Percentiles rank a stretch among this genome's conserved stretches.
These are phyloP conservation scores for Auxenochlorella pyrenoidosa DNA, from an alignment of 139 green algal species.

Conservation along the genomic window DNA sequence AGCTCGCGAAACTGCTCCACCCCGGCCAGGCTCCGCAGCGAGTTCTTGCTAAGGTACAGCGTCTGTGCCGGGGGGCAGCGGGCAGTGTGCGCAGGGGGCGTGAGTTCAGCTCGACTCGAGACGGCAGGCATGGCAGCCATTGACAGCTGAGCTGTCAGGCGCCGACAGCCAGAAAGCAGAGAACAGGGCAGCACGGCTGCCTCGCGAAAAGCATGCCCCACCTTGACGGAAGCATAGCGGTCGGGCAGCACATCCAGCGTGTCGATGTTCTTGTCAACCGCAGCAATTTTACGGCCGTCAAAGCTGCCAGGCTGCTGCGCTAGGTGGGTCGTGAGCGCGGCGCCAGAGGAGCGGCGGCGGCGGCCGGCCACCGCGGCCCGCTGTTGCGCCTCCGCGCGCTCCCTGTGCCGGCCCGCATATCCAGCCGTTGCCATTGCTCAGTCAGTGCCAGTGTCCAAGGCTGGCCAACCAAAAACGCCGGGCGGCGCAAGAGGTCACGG, in stretches of 20 bases:
- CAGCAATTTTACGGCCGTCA: slow-evolving; percentile 13
- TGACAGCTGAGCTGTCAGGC: no score
- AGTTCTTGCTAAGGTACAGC: slow-evolving; percentile 72
- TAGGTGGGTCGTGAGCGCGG: background rate
- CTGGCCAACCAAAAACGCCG: background rate
- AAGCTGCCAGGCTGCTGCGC: slow-evolving; percentile 4
- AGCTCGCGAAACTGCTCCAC: slow-evolving; percentile 69
- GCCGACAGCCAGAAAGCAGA: background rate
- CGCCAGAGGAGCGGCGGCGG: background rate
- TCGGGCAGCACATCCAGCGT: background rate
- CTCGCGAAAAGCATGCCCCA: background rate
- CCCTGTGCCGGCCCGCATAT: background rate
- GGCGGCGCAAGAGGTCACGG: background rate
- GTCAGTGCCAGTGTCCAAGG: background rate
- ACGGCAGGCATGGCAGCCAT: no score
- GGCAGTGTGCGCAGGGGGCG: background rate
- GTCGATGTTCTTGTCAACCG: slow-evolving; percentile 12
- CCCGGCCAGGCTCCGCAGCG: slow-evolving; percentile 54
- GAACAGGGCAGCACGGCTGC: background rate
- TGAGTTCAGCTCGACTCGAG: no score
- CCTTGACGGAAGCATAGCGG: background rate
- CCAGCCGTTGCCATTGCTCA: background rate
- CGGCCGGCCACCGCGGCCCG: background rate
- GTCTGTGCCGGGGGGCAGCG: slow-evolving; percentile 14
- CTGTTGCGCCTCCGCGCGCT: background rate